phyloP scores from a whole-genome alignment of 2,329 filamentous ascomycete species.

The Alternaria sp. region DNA sequence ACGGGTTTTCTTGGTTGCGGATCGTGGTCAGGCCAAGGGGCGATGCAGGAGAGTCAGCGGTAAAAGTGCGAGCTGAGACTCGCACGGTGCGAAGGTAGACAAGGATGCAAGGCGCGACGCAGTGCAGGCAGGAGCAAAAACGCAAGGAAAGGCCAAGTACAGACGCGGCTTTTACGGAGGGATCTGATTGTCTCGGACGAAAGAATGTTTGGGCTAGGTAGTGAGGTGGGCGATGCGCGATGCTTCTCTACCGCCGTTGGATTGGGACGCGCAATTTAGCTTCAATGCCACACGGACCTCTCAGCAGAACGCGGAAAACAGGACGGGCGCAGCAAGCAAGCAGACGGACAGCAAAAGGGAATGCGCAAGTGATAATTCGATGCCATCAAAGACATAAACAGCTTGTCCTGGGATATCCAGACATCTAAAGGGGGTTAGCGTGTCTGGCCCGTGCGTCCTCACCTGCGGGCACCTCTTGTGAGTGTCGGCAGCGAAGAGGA shows the following conservation, averaged over 20 bases:
- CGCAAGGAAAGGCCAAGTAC: background rate
- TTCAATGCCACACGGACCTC: conserved; percentile 20
- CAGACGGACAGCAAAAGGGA: background rate
- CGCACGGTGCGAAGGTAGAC: background rate
- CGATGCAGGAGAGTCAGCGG: conserved; percentile 2
- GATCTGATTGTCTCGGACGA: conserved; percentile 5
- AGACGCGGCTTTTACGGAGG: background rate
- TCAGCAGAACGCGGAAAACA: conserved; percentile 6
- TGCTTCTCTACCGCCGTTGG: conserved; percentile 21
- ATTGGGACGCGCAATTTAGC: conserved; percentile 22
- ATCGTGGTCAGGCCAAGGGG: conserved; percentile 3
- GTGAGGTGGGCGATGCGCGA: conserved; percentile 14
- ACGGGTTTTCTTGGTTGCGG: background rate
- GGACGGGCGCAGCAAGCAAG: background rate
- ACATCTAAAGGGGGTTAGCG: conserved; percentile 8
- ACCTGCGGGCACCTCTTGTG: conserved; percentile 8
- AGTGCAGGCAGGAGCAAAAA: background rate
- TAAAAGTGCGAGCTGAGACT: background rate
- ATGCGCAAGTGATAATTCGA: background rate
- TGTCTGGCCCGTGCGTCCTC: conserved; percentile 11
- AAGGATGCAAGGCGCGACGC: conserved; percentile 3
- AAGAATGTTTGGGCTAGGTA: conserved; percentile 8
- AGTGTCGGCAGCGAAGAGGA: conserved; percentile 16
- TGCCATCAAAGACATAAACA: background rate
- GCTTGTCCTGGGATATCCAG: background rate